Conservation (phyloP, 2,329 filamentous ascomycete genomes). For the Phialemoniopsis sp. region DNA sequence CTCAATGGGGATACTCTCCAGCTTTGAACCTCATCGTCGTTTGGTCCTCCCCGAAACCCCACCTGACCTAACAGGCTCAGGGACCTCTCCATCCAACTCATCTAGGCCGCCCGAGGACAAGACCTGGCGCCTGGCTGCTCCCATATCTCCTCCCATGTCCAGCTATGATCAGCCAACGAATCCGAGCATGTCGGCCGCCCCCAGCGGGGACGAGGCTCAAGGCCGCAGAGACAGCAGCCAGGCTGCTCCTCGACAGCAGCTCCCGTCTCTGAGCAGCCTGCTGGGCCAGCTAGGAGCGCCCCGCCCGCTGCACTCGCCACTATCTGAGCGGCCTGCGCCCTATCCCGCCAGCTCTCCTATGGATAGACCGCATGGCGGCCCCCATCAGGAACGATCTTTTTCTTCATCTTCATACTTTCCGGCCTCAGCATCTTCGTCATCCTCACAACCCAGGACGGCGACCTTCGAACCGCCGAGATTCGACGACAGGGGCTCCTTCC, state of each 20-base stretch:
- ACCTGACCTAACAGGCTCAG: constrained; percentile 49
- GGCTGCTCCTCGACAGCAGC: constrained; percentile 36
- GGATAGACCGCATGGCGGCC: constrained; percentile 38
- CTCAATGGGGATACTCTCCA: constrained; percentile 54
- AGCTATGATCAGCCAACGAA: constrained; percentile 47
- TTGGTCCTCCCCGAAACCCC: constrained; percentile 49
- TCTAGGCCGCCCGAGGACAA: constrained; percentile 38
- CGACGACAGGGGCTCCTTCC: constrained; percentile 33
- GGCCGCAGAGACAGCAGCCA: constrained; percentile 24
- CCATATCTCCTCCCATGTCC: constrained; percentile 53
- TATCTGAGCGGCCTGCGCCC: constrained; percentile 38
- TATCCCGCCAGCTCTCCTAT: constrained; percentile 40
- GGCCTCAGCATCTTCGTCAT: constrained; percentile 24
- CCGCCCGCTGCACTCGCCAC: constrained; percentile 39
- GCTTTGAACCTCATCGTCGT: constrained; percentile 44
- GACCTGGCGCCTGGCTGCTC: constrained; percentile 36
- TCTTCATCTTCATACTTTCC: constrained; percentile 45
- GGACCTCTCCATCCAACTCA: constrained; percentile 38
- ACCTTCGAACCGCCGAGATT: constrained; percentile 34
- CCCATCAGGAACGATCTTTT: constrained; percentile 29
- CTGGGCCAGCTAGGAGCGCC: constrained; percentile 44
- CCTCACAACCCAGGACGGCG: constrained; percentile 1
- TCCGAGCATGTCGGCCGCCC: constrained; percentile 37
- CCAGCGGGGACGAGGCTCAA: constrained; percentile 29
- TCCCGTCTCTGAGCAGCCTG: constrained; percentile 53